Percentiles rank a stretch among this genome's conserved stretches.
Evolutionary conservation across 2,329 filamentous ascomycete genomes (phyloP).

Genomic region (Fusarium drepaniforme): DNA sequence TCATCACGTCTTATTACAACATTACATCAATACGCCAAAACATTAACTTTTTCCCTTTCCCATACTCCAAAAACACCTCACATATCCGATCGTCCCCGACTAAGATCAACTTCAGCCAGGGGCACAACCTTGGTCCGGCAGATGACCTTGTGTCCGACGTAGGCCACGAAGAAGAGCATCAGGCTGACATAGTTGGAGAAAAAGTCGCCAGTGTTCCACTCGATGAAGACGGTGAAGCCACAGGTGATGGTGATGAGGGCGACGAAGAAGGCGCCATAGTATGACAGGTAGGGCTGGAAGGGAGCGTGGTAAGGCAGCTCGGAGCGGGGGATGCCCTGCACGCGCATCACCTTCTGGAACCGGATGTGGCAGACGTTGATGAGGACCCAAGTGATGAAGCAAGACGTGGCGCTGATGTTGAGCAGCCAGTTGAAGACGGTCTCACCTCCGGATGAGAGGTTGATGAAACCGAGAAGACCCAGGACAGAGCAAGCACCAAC

Average conservation of each 20-base stretch:
- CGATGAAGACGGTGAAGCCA: conserved; percentile 76
- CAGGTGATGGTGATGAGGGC: conserved; percentile 74
- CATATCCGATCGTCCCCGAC: conserved; percentile 36
- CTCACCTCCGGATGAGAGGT: conserved; percentile 68
- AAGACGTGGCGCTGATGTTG: conserved; percentile 76
- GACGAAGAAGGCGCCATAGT: conserved; percentile 75
- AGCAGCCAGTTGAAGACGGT: conserved; percentile 80
- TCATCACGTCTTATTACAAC: conserved; percentile 41
- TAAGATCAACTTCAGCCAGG: conserved; percentile 52
- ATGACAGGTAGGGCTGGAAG: conserved; percentile 73
- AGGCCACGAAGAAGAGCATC: conserved; percentile 72
- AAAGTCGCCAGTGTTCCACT: conserved; percentile 71
- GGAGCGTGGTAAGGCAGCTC: conserved; percentile 71
- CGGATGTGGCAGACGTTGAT: conserved; percentile 74
- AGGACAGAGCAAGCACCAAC: conserved; percentile 67
- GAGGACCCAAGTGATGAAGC: conserved; percentile 78
- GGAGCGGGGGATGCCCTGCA: conserved; percentile 68
- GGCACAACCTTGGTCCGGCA: conserved; percentile 55
- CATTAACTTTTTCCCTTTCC: conserved; percentile 20
- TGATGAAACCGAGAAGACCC: conserved; percentile 76
- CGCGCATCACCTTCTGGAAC: conserved; percentile 71
- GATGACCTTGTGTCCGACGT: conserved; percentile 69
- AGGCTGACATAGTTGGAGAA: conserved; percentile 75
- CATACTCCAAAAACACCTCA: conserved; percentile 25
- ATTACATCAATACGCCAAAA: conserved; percentile 35